Percentiles rank a stretch among this genome's conserved stretches.
These are phyloP conservation scores for Plenodomus biglobosus DNA, from an alignment of 2,329 filamentous ascomycete species.

Conservation along the genomic window DNA sequence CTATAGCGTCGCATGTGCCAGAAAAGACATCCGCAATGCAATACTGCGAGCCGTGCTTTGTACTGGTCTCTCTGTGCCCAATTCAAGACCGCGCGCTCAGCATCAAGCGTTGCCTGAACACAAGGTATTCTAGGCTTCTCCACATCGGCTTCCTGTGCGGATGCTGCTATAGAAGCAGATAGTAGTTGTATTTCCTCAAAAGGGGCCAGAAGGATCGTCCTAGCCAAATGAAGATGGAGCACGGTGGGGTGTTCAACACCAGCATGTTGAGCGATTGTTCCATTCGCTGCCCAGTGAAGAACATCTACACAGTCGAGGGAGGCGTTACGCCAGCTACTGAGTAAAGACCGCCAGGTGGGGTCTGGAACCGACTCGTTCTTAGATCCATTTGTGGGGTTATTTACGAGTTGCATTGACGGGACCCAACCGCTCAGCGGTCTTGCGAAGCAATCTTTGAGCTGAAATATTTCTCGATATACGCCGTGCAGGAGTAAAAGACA, in stretches of 20 bases:
- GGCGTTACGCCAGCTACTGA: constrained; percentile 51
- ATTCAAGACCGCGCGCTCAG: constrained; percentile 46
- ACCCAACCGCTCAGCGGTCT: constrained; percentile 41
- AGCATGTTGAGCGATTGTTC: constrained; percentile 51
- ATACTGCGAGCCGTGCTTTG: constrained; percentile 56
- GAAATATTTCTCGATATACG: constrained; percentile 49
- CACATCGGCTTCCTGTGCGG: background rate
- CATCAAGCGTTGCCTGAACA: constrained; percentile 1
- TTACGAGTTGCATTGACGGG: constrained; percentile 39
- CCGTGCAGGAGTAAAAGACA: constrained; percentile 54
- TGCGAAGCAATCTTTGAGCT: constrained; percentile 53
- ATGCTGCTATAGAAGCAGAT: constrained; percentile 30
- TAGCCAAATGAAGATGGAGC: constrained; percentile 57
- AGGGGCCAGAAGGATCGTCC: constrained; percentile 56
- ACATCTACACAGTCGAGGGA: constrained; percentile 56
- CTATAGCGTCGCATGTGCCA: constrained; percentile 57
- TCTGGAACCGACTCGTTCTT: constrained; percentile 49
- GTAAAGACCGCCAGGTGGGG: background rate
- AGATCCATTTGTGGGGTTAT: constrained; percentile 35
- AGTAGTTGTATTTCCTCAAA: constrained; percentile 50
- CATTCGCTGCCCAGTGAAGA: constrained; percentile 61
- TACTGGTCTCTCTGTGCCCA: constrained; percentile 57
- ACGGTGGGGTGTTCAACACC: constrained; percentile 59
- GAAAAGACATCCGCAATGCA: constrained; percentile 56
- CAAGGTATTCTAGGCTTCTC: background rate